Evolutionary conservation across 2,329 filamentous ascomycete genomes (phyloP).

Genomic region (Tolypocladium cylindrosporum): DNA sequence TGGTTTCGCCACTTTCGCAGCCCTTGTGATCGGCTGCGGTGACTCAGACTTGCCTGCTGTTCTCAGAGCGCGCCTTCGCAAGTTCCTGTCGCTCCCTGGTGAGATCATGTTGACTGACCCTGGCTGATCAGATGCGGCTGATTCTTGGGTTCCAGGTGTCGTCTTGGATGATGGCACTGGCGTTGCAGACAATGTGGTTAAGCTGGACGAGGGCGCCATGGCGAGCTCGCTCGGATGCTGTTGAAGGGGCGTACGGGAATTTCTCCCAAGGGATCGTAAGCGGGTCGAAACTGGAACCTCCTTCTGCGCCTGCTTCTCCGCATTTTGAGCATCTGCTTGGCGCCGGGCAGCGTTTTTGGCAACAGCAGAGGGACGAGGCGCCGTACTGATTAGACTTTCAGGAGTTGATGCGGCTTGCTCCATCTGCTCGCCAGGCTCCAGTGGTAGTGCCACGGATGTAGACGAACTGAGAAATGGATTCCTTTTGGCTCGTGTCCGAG

Average conservation of each 20-base stretch:
- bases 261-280: conserved; percentile 8
- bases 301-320: not conserved
- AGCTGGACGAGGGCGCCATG: conserved; percentile 22
- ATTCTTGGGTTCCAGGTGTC: conserved; percentile 24
- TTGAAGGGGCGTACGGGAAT: conserved; percentile 13
- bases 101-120: conserved; percentile 14
- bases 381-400: not conserved
- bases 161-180: conserved; percentile 26
- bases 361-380: not conserved
- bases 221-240: conserved; percentile 5
- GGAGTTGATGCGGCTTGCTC: conserved; percentile 7
- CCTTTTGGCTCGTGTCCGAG: conserved; percentile 8
- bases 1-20: conserved; percentile 11
- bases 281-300: not conserved
- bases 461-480: conserved; percentile 21
- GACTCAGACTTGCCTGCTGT: conserved; percentile 14
- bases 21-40: conserved; percentile 13
- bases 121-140: conserved; percentile 11
- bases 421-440: conserved; percentile 6
- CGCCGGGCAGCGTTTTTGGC: not conserved
- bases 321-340: not conserved
- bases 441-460: conserved; percentile 12
- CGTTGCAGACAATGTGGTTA: conserved; percentile 30
- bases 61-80: conserved; percentile 8
- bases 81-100: conserved; percentile 9